Evolutionary conservation across 2,329 filamentous ascomycete species (phyloP).

Genomic region (Bipolaris victoriae): DNA sequence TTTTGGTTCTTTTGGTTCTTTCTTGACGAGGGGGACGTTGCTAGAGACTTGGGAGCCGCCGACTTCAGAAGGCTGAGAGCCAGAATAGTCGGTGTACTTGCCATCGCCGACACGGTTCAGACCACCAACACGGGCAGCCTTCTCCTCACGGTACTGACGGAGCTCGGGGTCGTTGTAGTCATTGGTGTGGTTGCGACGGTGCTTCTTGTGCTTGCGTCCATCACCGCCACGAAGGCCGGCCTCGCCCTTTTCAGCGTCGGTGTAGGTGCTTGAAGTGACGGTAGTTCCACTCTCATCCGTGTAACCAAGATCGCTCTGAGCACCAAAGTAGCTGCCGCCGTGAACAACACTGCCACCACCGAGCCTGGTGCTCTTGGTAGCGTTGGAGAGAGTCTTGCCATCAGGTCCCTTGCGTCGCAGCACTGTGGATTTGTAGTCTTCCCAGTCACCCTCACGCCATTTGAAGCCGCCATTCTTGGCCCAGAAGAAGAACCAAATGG

Average conservation of each 20-base stretch:
- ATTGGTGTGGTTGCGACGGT: conserved; percentile 61
- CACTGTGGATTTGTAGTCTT: conserved; percentile 97
- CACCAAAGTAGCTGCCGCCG: conserved; percentile 58
- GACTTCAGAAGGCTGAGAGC: conserved; percentile 68
- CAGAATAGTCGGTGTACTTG: conserved; percentile 77
- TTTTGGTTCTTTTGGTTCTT: conserved; percentile 40
- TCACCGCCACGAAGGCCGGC: conserved; percentile 51
- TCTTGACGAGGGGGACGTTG: conserved; percentile 52
- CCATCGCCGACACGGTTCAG: conserved; percentile 84
- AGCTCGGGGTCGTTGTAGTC: conserved; percentile 66
- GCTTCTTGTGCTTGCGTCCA: conserved; percentile 52
- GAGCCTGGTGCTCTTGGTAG: conserved; percentile 79
- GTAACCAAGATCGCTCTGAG: conserved; percentile 50
- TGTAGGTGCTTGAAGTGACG: conserved; percentile 51
- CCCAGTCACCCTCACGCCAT: conserved; percentile 88
- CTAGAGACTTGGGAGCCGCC: conserved; percentile 52
- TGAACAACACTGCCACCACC: conserved; percentile 86
- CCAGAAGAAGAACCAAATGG: conserved; percentile 97
- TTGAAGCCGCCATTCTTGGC: conserved; percentile 94
- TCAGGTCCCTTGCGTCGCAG: conserved; percentile 87
- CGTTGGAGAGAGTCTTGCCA: conserved; percentile 82
- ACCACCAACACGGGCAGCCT: conserved; percentile 83
- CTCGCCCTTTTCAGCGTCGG: conserved; percentile 51
- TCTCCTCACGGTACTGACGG: conserved; percentile 83
- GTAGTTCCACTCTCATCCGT: conserved; percentile 55